Conservation (phyloP, 371 early-diverging fungal species). For the Mucor irregularis region DNA sequence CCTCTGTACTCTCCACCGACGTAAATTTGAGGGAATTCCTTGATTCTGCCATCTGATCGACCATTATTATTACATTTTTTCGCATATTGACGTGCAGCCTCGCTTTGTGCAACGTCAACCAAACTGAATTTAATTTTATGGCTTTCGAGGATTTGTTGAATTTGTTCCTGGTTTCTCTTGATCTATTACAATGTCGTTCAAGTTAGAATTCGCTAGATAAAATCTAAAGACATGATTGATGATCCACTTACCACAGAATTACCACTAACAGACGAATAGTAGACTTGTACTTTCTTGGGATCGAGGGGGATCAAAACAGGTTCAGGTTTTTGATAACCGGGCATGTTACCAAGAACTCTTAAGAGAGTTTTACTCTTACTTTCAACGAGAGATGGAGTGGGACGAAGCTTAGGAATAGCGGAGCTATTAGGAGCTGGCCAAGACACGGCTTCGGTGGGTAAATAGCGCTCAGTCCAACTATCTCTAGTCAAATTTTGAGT, state of each 20-base stretch:
- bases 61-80: slow-evolving; percentile 40
- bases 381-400: slow-evolving; percentile 25
- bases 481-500: slow-evolving; percentile 23
- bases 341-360: slow-evolving; percentile 23
- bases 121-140: slow-evolving; percentile 36
- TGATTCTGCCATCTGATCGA: slow-evolving; percentile 28
- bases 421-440: slow-evolving; percentile 35
- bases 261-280: slow-evolving; percentile 45
- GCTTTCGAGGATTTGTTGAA: slow-evolving; percentile 33
- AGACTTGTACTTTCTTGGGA: slow-evolving; percentile 45
- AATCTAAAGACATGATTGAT: neutral
- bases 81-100: slow-evolving; percentile 46
- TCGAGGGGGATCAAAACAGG: slow-evolving; percentile 42
- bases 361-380: slow-evolving; percentile 31
- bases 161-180: slow-evolving; percentile 49
- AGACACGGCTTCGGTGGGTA: slow-evolving; percentile 45
- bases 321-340: slow-evolving; percentile 22
- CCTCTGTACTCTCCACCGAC: slow-evolving; percentile 49
- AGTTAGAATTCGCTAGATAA: neutral
- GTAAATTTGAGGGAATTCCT: slow-evolving; percentile 42
- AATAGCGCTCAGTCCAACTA: slow-evolving; percentile 35
- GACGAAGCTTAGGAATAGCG: slow-evolving; percentile 9
- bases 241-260: slow-evolving; percentile 30
- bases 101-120: slow-evolving; percentile 46
- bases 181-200: too few relatives aligned